These are phyloP conservation scores for Nepenthes mirabilis DNA, from an alignment of 148 eudicot species.

Conservation along the genomic window DNA sequence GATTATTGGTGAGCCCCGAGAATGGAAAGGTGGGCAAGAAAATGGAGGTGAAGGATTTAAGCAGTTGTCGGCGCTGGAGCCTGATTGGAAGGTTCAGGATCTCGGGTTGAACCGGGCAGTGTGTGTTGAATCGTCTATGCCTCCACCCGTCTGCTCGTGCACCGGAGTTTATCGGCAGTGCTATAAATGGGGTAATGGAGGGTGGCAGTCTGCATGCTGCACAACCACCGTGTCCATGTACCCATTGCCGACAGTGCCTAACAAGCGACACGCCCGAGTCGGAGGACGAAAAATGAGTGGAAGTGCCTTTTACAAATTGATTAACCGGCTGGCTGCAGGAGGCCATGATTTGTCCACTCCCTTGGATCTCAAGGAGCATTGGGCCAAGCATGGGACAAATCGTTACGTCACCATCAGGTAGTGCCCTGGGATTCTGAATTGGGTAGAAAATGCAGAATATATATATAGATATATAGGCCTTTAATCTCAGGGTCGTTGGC, in stretches of 20 bases:
- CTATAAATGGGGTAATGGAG: slow-evolving; percentile 97
- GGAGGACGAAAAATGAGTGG: slow-evolving; percentile 98
- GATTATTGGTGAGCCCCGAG: slow-evolving; percentile 34
- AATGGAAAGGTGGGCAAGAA: slow-evolving; percentile 43
- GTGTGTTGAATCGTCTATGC: slow-evolving; percentile 79
- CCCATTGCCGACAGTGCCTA: slow-evolving; percentile 73
- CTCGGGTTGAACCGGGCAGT: slow-evolving; percentile 81
- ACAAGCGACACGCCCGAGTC: slow-evolving; percentile 77
- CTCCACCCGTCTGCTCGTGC: slow-evolving; percentile 85
- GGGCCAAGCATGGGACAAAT: slow-evolving; percentile 98
- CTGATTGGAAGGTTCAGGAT: slow-evolving; percentile 74
- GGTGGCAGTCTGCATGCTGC: slow-evolving; percentile 98
- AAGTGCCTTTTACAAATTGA: slow-evolving; percentile 72
- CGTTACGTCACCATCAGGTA: slow-evolving; percentile 92
- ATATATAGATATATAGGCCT: no score
- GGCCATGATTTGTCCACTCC: slow-evolving; percentile 81
- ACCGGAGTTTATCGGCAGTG: slow-evolving; percentile 76
- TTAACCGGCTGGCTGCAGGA: slow-evolving; percentile 72
- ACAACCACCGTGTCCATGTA: slow-evolving; percentile 77
- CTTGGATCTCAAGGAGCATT: slow-evolving; percentile 73
- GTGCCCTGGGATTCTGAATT: background rate
- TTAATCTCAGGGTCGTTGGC: no score
- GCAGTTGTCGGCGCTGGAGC: slow-evolving; percentile 21
- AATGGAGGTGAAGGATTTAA: slow-evolving; percentile 24
- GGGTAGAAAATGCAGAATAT: no score